A percentile compares a stretch with the other conserved stretches of the same genome.
Evolutionary conservation across 345 rosid genomes (phyloP).

Genomic region (Psidium guajava): DNA sequence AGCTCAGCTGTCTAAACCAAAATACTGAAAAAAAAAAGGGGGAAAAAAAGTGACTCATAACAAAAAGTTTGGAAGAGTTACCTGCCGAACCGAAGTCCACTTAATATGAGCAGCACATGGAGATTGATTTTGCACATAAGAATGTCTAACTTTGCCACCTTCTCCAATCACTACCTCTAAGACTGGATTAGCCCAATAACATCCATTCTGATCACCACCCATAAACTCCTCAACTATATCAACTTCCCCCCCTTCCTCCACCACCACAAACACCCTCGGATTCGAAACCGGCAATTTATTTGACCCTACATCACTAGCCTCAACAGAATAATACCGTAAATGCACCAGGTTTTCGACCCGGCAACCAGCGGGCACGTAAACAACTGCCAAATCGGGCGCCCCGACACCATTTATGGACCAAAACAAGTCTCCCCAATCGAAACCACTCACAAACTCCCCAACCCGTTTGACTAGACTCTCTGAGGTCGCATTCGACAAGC

Average conservation of each 20-base stretch:
- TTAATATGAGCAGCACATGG: slow-evolving; percentile 63
- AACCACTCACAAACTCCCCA: slow-evolving; percentile 33
- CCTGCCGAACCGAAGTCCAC: slow-evolving; percentile 89
- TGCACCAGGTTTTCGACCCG: slow-evolving; percentile 54
- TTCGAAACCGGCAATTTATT: slow-evolving; percentile 66
- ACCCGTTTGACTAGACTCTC: slow-evolving; percentile 35
- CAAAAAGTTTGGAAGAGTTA: slow-evolving; percentile 4
- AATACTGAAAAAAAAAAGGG: not conserved
- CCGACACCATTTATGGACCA: slow-evolving; percentile 91
- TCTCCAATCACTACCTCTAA: slow-evolving; percentile 50
- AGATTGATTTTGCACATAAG: slow-evolving; percentile 81
- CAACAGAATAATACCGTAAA: slow-evolving; percentile 61
- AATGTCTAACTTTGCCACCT: slow-evolving; percentile 63
- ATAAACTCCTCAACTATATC: slow-evolving; percentile 73
- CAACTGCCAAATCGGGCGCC: slow-evolving; percentile 69
- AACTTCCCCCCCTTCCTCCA: slow-evolving; percentile 73
- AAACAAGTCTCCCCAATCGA: slow-evolving; percentile 68
- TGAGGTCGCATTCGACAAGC: slow-evolving; percentile 30
- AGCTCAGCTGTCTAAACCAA: not conserved
- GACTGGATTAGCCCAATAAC: slow-evolving; percentile 78
- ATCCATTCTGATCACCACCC: slow-evolving; percentile 31
- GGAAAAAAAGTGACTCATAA: not conserved
- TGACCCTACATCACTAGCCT: slow-evolving; percentile 43
- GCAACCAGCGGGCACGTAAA: slow-evolving; percentile 80
- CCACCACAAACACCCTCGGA: slow-evolving; percentile 76